Conservation (phyloP, 2,329 filamentous ascomycete genomes). For the Penicillium sp. region DNA sequence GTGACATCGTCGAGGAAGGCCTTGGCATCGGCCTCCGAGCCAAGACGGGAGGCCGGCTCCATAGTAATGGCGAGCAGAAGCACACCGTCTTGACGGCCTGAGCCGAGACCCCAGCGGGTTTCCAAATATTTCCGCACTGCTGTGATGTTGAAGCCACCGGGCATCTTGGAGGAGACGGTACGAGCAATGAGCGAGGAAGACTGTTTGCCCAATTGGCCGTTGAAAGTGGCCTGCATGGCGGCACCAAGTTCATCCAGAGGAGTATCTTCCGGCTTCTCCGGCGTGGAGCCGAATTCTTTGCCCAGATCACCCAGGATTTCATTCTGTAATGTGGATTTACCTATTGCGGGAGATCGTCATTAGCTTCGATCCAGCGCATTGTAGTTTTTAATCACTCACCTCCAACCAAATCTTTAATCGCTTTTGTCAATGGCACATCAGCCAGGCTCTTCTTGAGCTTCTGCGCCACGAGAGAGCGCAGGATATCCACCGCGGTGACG, state of each 20-base stretch:
- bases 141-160: slow-evolving; percentile 98
- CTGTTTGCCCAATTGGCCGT: slow-evolving; percentile 96
- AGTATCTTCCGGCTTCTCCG: slow-evolving; percentile 97
- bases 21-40: slow-evolving; percentile 89
- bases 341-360: slow-evolving; percentile 54
- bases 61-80: slow-evolving; percentile 87
- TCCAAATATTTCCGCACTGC: slow-evolving; percentile 93
- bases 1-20: slow-evolving; percentile 85
- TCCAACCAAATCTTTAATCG: slow-evolving; percentile 97
- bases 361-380: not conserved
- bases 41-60: slow-evolving; percentile 86
- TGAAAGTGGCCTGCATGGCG: slow-evolving; percentile 97
- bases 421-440: slow-evolving; percentile 91
- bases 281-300: slow-evolving; percentile 97
- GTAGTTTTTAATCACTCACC: slow-evolving; percentile 62
- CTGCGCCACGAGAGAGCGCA: slow-evolving; percentile 88
- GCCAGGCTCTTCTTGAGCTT: slow-evolving; percentile 93
- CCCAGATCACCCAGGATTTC: slow-evolving; percentile 97
- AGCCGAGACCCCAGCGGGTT: slow-evolving; percentile 84
- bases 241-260: slow-evolving; percentile 94
- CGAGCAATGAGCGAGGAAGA: slow-evolving; percentile 91
- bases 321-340: slow-evolving; percentile 98
- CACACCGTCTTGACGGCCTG: slow-evolving; percentile 88
- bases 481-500: slow-evolving; percentile 85
- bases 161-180: slow-evolving; percentile 98